phyloP scores from a whole-genome alignment of 345 rosid species.

The Turritis glabra region DNA sequence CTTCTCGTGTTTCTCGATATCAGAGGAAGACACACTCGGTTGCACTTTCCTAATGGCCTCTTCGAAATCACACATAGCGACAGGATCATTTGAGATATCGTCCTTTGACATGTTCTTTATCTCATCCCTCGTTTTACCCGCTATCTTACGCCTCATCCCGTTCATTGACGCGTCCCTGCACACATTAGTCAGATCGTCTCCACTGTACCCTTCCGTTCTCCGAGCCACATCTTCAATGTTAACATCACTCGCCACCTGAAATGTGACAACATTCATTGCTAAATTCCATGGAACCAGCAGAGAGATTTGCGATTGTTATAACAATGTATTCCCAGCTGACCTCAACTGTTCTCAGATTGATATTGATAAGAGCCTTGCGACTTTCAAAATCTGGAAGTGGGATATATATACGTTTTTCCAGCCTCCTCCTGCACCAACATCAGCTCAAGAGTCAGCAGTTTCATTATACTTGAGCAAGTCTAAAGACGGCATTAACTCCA shows the following conservation, averaged over 20 bases:
- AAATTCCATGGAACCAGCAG: neutral
- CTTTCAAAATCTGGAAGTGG: constrained; percentile 98
- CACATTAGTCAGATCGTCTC: constrained; percentile 97
- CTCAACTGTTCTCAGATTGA: constrained; percentile 97
- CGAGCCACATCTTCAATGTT: constrained; percentile 89
- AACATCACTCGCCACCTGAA: constrained; percentile 86
- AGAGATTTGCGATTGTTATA: neutral
- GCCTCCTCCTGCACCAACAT: constrained; percentile 75
- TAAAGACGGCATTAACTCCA: neutral
- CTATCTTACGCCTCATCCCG: constrained; percentile 99
- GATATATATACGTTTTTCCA: constrained; percentile 97
- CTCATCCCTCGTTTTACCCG: constrained; percentile 97
- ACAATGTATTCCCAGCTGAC: constrained; percentile 44
- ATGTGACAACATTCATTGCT: neutral
- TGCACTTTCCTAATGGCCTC: constrained; percentile 96
- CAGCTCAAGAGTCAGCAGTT: constrained; percentile 6
- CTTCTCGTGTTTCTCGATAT: constrained; percentile 96
- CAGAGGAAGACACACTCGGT: constrained; percentile 85
- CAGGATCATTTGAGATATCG: constrained; percentile 95
- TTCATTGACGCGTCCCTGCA: constrained; percentile 98
- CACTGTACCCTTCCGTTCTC: constrained; percentile 94
- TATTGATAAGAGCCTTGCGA: constrained; percentile 94
- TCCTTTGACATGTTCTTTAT: constrained; percentile 98
- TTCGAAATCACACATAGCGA: constrained; percentile 99
- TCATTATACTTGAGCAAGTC: neutral